Base-by-base conservation (phyloP, 306 rosid genomes). In the Pterocarpus santalinus region DNA sequence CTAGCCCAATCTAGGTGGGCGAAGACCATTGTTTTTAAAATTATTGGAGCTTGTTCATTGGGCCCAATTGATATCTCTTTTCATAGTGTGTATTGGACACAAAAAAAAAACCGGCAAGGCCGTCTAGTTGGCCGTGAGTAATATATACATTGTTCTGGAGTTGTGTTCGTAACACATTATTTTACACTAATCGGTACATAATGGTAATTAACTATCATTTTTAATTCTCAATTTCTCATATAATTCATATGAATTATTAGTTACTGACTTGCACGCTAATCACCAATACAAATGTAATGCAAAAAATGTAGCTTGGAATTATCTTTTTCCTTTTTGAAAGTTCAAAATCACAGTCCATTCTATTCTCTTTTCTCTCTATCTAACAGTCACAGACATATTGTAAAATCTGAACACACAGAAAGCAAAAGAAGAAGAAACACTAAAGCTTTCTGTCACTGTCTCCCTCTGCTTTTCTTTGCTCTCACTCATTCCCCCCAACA, bases 401-500 rank as follows among this genome's bases (percentile, higher is more conserved):
- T 78, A 62, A 79, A 76, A 86, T 84, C 81, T 63, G 83, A 81
- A 71, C 60, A 46, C 65, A 57, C n/a, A 33, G 30, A 65, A 83
- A 78, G 86, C 81, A 66, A 80, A 77, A 82, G 85, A 61, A 69
- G 83, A 76, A 47, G 60, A 44, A 61, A 62, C 32, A 33, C 64
- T 65, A 22, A 73, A 70, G 70, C 76, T 81, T 63, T 83, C 82
- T 35, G 35, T 52, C 74, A 70, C 84, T 49, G 39, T 83, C 85
- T 69, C 65, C 11, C 51, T 65, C 62, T 83, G 6, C 85, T 71
- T 82, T 85, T 60, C 87, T 89, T 92, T 73, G 69, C 68, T 65
- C 77, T 66, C 70, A 84, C 95, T 89, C 97, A 82, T 89, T 83
- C 79, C 30, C 49, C 83, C 84, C 7, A 39, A 78, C 84, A 61